Percentiles rank a stretch among this genome's conserved stretches.
Conservation (phyloP, 2,329 filamentous ascomycete species). For the Xylariaceae sp. region DNA sequence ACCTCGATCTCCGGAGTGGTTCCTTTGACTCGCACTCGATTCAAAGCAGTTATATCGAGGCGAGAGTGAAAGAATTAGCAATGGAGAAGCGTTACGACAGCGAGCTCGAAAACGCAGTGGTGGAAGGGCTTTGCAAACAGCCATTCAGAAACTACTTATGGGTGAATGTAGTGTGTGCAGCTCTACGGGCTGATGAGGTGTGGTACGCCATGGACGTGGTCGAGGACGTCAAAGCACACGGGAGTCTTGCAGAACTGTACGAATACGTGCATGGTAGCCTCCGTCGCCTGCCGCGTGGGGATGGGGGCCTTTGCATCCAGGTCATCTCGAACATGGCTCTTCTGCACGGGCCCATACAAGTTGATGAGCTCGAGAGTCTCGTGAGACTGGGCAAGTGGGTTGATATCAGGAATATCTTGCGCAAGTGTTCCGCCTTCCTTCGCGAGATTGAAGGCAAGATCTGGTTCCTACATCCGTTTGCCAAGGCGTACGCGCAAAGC, state of each 20-base stretch:
- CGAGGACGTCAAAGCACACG: neutral
- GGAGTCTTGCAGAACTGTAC: neutral
- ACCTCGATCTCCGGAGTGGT: neutral
- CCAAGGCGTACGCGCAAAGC: neutral
- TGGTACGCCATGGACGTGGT: neutral
- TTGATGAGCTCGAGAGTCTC: neutral
- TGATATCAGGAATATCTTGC: neutral
- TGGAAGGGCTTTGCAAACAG: neutral
- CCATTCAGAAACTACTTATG: constrained; percentile 1
- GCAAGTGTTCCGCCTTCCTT: neutral
- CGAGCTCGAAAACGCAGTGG: neutral
- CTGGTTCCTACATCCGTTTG: neutral
- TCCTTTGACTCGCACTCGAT: neutral
- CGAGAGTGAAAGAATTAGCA: neutral
- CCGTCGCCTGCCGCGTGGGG: neutral
- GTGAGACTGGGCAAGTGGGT: neutral
- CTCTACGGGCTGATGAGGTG: neutral
- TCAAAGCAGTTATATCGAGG: neutral
- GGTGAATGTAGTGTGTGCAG: neutral
- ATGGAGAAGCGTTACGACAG: neutral
- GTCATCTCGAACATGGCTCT: neutral
- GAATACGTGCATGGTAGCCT: neutral
- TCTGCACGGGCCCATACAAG: neutral
- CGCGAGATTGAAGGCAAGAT: neutral
- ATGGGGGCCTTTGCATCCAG: neutral